Conservation (phyloP, 768 basidiomycete genomes). For the Rhodotorula toruloides region DNA sequence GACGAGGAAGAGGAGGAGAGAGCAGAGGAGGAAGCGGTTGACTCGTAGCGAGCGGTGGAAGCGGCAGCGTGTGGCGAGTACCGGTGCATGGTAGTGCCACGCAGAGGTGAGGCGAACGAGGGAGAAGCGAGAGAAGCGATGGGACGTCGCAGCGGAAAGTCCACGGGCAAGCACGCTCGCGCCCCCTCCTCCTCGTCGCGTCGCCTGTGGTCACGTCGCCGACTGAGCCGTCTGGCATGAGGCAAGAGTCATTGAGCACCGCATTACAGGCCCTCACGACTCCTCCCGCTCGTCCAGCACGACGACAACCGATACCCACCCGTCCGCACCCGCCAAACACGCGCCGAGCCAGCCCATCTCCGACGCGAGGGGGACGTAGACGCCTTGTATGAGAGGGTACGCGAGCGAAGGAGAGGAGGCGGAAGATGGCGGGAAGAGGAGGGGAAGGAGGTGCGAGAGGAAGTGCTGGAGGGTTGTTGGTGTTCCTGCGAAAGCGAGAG, state of each 20-base stretch:
- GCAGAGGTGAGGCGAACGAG: background rate
- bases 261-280: no score
- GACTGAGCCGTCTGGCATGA: no score
- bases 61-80: background rate
- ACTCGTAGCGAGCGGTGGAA: background rate
- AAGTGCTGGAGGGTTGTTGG: slow-evolving; percentile 65
- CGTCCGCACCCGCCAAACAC: slow-evolving; percentile 85
- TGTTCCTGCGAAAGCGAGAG: slow-evolving; percentile 53
- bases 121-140: background rate
- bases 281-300: slow-evolving; percentile 5
- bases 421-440: slow-evolving; percentile 56
- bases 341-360: slow-evolving; percentile 94
- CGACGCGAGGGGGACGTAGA: slow-evolving; percentile 71
- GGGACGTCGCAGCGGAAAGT: background rate
- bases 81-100: background rate
- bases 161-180: no score
- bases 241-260: background rate
- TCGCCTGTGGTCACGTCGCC: background rate
- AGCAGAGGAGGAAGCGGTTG: background rate
- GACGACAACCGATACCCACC: slow-evolving; percentile 56
- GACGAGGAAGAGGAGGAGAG: background rate
- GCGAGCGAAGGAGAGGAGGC: slow-evolving; percentile 51
- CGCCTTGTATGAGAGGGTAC: slow-evolving; percentile 76
- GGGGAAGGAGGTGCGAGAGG: slow-evolving; percentile 67
- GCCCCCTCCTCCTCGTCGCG: background rate